These are phyloP conservation scores for Plasmodium falciparum DNA, from an alignment of 169 alveolate genomes.

Conservation along the genomic window DNA sequence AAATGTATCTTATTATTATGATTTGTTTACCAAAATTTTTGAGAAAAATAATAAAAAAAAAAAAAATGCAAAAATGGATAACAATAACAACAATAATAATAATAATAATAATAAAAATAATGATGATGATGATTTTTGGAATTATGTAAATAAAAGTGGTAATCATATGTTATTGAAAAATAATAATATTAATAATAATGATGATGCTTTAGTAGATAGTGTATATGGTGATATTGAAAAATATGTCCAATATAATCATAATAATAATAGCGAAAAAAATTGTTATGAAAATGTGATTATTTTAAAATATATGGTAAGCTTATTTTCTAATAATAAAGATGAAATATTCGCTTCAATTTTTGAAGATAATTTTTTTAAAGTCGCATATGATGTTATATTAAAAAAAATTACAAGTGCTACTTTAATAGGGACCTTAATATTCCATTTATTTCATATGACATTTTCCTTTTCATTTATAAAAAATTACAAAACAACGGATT, in stretches of 20 bases:
- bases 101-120: too few relatives aligned
- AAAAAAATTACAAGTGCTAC: slow-evolving; percentile 53
- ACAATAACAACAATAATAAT: too few relatives aligned
- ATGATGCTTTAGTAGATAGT: neutral
- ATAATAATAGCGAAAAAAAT: neutral
- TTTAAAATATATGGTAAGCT: slow-evolving; percentile 33
- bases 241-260: neutral
- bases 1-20: slow-evolving; percentile 58
- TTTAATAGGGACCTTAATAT: slow-evolving; percentile 56
- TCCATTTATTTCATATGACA: slow-evolving; percentile 55
- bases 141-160: neutral
- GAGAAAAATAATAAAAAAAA: slow-evolving; percentile 41
- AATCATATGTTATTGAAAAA: too few relatives aligned
- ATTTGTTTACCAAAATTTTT: slow-evolving; percentile 36
- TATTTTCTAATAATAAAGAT: slow-evolving; percentile 46
- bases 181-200: neutral
- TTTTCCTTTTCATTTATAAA: slow-evolving; percentile 53
- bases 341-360: slow-evolving; percentile 49
- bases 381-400: slow-evolving; percentile 2
- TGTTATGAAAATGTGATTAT: slow-evolving; percentile 21
- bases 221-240: neutral
- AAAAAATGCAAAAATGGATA: slow-evolving; percentile 14
- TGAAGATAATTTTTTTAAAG: slow-evolving; percentile 56
- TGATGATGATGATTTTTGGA: slow-evolving; percentile 33
- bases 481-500: slow-evolving; percentile 57